Conservation (phyloP, 768 basidiomycete genomes). For the Termitomyces sp. region DNA sequence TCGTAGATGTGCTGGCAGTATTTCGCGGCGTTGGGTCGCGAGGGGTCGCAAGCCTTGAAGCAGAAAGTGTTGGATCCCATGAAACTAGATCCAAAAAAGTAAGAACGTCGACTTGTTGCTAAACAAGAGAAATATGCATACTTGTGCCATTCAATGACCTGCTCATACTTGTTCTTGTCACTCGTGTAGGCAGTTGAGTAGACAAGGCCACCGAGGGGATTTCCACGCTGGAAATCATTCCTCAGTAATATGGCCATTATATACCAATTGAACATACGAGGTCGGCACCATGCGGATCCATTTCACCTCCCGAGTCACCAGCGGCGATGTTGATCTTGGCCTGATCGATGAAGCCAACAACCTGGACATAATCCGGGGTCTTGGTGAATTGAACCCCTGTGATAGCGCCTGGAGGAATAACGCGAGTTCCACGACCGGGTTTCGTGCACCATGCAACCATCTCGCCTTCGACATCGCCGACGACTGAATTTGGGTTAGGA, state of each 20-base stretch:
- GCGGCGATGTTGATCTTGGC: constrained; percentile 56
- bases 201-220: constrained; percentile 21
- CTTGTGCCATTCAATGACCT: constrained; percentile 24
- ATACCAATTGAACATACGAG: constrained; percentile 20
- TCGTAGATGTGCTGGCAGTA: constrained; percentile 24
- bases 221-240: constrained; percentile 17
- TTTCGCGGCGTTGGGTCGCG: constrained; percentile 32
- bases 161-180: constrained; percentile 12
- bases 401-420: constrained; percentile 43
- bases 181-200: constrained; percentile 18
- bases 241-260: neutral
- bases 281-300: constrained; percentile 58
- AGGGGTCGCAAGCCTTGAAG: constrained; percentile 57
- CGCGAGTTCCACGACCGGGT: constrained; percentile 41
- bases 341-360: constrained; percentile 58
- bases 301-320: constrained; percentile 47
- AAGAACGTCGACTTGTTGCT: neutral
- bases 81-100: constrained; percentile 30
- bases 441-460: constrained; percentile 78
- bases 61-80: constrained; percentile 21
- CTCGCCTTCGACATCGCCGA: constrained; percentile 66
- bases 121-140: neutral
- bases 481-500: constrained; percentile 43
- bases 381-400: constrained; percentile 38
- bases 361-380: constrained; percentile 61